A percentile compares a stretch with the other conserved stretches of the same genome.
phyloP scores from a whole-genome alignment of 306 rosid genomes.

The Inga leiocalycina region DNA sequence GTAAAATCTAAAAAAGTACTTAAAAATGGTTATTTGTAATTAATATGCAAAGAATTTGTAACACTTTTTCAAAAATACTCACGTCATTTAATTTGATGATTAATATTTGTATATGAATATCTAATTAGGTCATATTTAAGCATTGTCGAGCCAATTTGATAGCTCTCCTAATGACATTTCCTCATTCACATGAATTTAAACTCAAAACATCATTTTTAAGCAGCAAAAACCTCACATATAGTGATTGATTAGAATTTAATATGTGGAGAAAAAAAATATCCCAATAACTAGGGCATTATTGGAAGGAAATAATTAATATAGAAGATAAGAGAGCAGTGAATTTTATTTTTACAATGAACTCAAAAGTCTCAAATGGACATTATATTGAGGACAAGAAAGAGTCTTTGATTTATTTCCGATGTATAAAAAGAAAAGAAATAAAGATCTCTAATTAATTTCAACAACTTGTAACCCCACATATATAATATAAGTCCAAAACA shows the following conservation, averaged over 20 bases:
- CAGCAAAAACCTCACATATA: too few relatives aligned
- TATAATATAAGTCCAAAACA: background rate
- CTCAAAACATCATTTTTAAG: too few relatives aligned
- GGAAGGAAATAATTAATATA: background rate
- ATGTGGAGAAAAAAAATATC: background rate
- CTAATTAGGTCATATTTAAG: too few relatives aligned
- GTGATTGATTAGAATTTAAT: too few relatives aligned
- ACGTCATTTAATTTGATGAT: too few relatives aligned
- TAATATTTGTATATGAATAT: too few relatives aligned
- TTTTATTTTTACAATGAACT: too few relatives aligned
- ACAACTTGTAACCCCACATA: background rate
- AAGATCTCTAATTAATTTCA: background rate
- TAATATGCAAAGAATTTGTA: background rate
- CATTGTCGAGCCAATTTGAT: too few relatives aligned
- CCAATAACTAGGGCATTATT: background rate
- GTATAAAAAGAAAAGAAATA: too few relatives aligned
- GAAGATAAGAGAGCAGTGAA: background rate
- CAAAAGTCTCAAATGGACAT: background rate
- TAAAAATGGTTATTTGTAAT: background rate
- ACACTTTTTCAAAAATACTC: too few relatives aligned
- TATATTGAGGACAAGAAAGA: background rate
- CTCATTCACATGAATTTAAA: too few relatives aligned
- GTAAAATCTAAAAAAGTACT: background rate
- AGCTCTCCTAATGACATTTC: too few relatives aligned
- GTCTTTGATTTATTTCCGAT: background rate